A percentile compares a stretch with the other conserved stretches of the same genome.
Conservation (phyloP, 2,329 filamentous ascomycete species). For the Diaporthe sp. region DNA sequence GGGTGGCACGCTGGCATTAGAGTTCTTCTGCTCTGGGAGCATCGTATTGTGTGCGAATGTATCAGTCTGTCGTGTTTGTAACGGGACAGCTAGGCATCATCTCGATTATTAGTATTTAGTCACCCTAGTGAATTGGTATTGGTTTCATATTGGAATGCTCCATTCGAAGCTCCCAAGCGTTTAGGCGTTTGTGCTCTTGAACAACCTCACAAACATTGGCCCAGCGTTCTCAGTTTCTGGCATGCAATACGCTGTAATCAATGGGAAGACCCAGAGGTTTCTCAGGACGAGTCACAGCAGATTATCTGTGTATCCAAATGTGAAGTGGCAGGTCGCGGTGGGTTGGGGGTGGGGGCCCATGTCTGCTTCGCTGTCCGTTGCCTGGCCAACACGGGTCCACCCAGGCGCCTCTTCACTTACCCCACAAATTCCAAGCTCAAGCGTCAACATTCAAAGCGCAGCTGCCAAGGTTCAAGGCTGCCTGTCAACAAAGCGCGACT, state of each 20-base stretch:
- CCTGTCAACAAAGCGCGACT: constrained; percentile 33
- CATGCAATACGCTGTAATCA: not conserved
- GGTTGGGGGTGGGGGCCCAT: not conserved
- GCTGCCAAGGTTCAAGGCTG: constrained; percentile 4
- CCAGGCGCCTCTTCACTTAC: not conserved
- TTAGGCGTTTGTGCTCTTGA: not conserved
- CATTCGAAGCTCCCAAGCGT: not conserved
- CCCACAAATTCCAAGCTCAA: constrained; percentile 32
- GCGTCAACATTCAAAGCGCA: constrained; percentile 22
- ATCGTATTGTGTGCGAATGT: not conserved
- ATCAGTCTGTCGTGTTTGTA: not conserved
- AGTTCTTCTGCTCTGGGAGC: constrained; percentile 10
- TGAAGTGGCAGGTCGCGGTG: too few relatives aligned
- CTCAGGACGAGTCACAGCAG: not conserved
- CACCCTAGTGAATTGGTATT: not conserved
- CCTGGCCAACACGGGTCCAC: constrained; percentile 14
- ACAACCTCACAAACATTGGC: not conserved
- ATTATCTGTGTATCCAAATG: not conserved
- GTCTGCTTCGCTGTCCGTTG: not conserved
- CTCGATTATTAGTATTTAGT: constrained; percentile 1
- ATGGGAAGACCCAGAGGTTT: too few relatives aligned
- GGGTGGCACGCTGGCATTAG: not conserved
- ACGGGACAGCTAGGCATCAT: constrained; percentile 1
- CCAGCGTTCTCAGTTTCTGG: too few relatives aligned
- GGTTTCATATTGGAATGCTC: not conserved